These are phyloP conservation scores for Puccinia novopanici DNA, from an alignment of 1,284 basidiomycete species.

Conservation along the genomic window DNA sequence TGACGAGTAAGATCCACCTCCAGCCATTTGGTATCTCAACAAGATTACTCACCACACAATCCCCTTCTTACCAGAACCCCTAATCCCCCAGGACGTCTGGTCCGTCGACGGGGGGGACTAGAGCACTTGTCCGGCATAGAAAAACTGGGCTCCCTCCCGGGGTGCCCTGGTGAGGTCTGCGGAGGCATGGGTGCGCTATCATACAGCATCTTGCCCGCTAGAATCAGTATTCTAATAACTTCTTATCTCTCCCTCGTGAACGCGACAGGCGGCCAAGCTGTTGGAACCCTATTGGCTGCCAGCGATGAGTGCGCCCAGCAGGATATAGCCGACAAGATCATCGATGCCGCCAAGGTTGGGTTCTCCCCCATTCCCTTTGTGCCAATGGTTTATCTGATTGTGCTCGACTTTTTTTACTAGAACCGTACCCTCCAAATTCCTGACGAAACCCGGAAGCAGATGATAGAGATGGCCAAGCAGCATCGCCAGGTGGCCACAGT, in stretches of 20 bases:
- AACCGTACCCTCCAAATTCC: constrained; percentile 12
- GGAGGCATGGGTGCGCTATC: constrained; percentile 14
- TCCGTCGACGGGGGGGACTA: constrained; percentile 10
- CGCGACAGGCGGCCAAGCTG: constrained; percentile 25
- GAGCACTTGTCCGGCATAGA: background rate
- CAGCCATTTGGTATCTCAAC: background rate
- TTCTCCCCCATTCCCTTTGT: background rate
- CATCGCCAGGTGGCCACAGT: constrained; percentile 22
- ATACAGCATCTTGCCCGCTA: no score
- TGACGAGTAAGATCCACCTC: background rate
- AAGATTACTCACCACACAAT: background rate
- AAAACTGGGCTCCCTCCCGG: background rate
- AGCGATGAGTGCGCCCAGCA: constrained; percentile 38
- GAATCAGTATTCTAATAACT: background rate
- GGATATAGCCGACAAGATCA: constrained; percentile 38
- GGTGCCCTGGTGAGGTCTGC: constrained; percentile 40
- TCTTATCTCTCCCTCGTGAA: background rate
- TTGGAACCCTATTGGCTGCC: constrained; percentile 34
- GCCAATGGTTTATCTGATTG: background rate
- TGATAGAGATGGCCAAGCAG: constrained; percentile 22
- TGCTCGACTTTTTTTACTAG: background rate
- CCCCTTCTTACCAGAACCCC: background rate
- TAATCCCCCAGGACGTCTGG: background rate
- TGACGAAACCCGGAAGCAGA: background rate
- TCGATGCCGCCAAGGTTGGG: constrained; percentile 39